Evolutionary conservation across 208 protist genomes (phyloP), one percentile per base, ranked within the genome.

Genomic region (Herpetomonas tarakana): DNA sequence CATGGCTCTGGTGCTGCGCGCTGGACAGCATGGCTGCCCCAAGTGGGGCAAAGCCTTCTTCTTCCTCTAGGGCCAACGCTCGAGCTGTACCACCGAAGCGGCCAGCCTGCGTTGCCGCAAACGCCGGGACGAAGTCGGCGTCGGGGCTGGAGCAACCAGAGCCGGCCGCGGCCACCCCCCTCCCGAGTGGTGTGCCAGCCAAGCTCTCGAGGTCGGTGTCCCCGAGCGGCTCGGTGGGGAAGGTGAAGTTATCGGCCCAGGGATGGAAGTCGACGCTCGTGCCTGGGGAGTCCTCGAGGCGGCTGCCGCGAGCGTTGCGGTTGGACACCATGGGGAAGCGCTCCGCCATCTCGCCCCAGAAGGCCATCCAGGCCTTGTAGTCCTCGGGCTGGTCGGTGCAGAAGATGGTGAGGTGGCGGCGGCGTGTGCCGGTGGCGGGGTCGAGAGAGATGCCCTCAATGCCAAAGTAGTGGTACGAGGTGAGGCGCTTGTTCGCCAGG

Each of bases 391-490:
- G 52, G 31, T 80, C 72, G 3, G 80, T 83, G 31, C 62, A 54
- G 39, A 87, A 82, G 22, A 87, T 68, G 16, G 65, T 65, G 18
- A 87, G 50, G 46, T 53, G 52, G n/a, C 69, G 66, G 3, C 62
- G 72, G n/a, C 65, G 26, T 9, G 51, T 28, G 16, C 28, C n/a
- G 0, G 60, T 60, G 22, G 19, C 39, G 9, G 47, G 14, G 41
- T 73, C 53, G 3, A 25, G 49, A 28, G 56, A 28, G 14, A 77
- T 49, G 19, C 55, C 61, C 54, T 87, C 80, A 18, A 83, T 46
- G 24, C 80, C 80, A 68, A 87, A 87, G 68, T 81, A 87, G 54
- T 83, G 65, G 57, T 76, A 86, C 6, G 68, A 50, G 1, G 47
- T 45, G 1, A 72, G 39, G 9, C 19, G 30, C 24, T 67, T 62